phyloP scores from a whole-genome alignment of 129 eudicot species.

The Chrysanthemum seticuspe region DNA sequence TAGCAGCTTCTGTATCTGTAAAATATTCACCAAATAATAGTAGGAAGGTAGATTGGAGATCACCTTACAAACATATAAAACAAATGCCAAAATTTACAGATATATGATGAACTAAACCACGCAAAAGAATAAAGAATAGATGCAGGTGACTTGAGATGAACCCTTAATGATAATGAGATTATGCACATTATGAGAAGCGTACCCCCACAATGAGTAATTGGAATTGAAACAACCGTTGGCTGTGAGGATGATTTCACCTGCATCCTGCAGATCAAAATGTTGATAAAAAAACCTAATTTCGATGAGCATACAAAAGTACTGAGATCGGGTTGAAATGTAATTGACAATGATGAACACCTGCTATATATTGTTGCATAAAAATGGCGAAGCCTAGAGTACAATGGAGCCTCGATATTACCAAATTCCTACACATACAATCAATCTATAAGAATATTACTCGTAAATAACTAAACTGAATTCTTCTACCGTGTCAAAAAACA shows the following conservation, averaged over 20 bases:
- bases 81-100: constrained; percentile 9
- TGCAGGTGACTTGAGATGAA: constrained; percentile 1
- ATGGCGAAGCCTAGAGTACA: constrained; percentile 86
- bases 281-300: not conserved
- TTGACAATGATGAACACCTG: constrained; percentile 45
- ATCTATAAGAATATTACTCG: not conserved
- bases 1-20: constrained; percentile 79
- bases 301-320: not conserved
- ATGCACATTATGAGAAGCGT: constrained; percentile 29
- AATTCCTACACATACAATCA: constrained; percentile 66
- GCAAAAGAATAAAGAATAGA: constrained; percentile 7
- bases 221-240: constrained; percentile 85
- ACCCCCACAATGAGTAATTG: constrained; percentile 84
- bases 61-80: constrained; percentile 6
- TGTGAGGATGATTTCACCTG: constrained; percentile 82
- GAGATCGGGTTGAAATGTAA: not conserved
- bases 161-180: not conserved
- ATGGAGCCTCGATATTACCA: constrained; percentile 93
- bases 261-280: constrained; percentile 57
- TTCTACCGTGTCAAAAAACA: not conserved
- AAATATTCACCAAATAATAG: constrained; percentile 4
- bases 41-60: constrained; percentile 5
- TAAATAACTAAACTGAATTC: constrained; percentile 1
- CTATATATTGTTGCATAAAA: constrained; percentile 83
- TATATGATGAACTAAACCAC: constrained; percentile 8